Evolutionary conservation across 768 basidiomycete species (phyloP), one percentile per base, ranked within the genome.

Genomic region (Chalciporus piperatus): DNA sequence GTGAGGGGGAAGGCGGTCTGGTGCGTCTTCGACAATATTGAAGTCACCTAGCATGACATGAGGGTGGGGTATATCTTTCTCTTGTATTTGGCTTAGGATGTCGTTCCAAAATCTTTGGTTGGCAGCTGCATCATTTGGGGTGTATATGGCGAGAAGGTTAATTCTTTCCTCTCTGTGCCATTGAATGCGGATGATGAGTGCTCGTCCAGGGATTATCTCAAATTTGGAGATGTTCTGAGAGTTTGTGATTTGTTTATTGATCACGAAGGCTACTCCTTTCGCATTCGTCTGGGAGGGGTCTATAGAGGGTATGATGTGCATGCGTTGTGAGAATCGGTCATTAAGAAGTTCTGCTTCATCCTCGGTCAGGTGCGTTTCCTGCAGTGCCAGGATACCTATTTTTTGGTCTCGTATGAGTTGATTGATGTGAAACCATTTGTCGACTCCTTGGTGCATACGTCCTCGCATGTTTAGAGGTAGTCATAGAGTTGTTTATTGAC

Each of bases 81-180:
- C n/a, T n/a, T n/a, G n/a, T n/a, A n/a, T n/a, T n/a, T n/a, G n/a
- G n/a, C n/a, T n/a, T n/a, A n/a, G n/a, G n/a, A n/a, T n/a, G n/a
- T n/a, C n/a, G n/a, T 28, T 28, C 68, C 67, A 74, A 58, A 74
- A 72, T 0, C 50, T 17, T 4, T 44, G 47, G 32, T 74, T 70
- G 27, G 67, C 61, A 0, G 10, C 37, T 1, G 50, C 20, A 19
- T 53, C 50, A 44, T 71, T 73, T 7, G 73, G 74, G 3, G 72
- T 67, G 47, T 74, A 74, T 3, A 74, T 50, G 6, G 51, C 66
- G 6, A 74, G 59, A 0, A 74, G 49, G 6, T 41, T 50, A 2
- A 73, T 17, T 27, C 19, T 57, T 22, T 49, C 30, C 0, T 48
- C 44, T 2, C 57, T 43, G 20, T 64, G 56, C 64, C 65, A 63